Evolutionary conservation across 2,329 filamentous ascomycete genomes (phyloP), one percentile per base, ranked within the genome.

Genomic region (Aspergillus ruber): DNA sequence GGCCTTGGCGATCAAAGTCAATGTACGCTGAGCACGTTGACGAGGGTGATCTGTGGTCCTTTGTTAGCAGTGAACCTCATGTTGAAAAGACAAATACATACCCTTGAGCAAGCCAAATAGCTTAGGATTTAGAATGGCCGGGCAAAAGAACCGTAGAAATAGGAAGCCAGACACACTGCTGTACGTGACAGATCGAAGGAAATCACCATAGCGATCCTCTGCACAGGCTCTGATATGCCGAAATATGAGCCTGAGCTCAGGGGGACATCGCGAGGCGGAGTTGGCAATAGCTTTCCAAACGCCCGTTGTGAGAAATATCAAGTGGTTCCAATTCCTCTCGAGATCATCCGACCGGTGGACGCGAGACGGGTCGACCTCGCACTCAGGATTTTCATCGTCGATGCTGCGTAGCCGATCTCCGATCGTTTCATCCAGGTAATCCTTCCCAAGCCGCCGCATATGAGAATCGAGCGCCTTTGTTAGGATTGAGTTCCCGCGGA

Each of bases 81-180:
- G 27, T 32, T 41, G 38, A 15, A 41, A 36, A 18, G 29, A 43
- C 32, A 23, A 21, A 9, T 25, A 45, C 44, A 41, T 61, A 84
- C 82, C 81, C 73, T 83, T 84, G 18, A 96, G 71, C 17, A 97
- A 75, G 18, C 90, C 90, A 64, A 95, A 96, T 12, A 97, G 77
- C 69, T 95, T 95, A 1, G 91, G 91, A 53, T 95, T 96, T 6
- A 97, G 75, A 49, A 97, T 90, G n/a, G 91, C 90, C 3, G 91
- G 91, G 62, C 90, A 95, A 61, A 97, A 93, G 74, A 96, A 96
- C 4, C 91, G 85, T 51, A 97, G 76, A 65, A 97, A 97, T 10
- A 97, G 71, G 62, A 97, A 97, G 0, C 91, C 91, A 40, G 90
- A 95, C 1, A 97, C 90, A 63, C 90, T 95, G 45, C 90, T 96